Evolutionary conservation across 2,329 filamentous ascomycete species (phyloP), one percentile per base, ranked within the genome.

Genomic region (Pyricularia grisea): DNA sequence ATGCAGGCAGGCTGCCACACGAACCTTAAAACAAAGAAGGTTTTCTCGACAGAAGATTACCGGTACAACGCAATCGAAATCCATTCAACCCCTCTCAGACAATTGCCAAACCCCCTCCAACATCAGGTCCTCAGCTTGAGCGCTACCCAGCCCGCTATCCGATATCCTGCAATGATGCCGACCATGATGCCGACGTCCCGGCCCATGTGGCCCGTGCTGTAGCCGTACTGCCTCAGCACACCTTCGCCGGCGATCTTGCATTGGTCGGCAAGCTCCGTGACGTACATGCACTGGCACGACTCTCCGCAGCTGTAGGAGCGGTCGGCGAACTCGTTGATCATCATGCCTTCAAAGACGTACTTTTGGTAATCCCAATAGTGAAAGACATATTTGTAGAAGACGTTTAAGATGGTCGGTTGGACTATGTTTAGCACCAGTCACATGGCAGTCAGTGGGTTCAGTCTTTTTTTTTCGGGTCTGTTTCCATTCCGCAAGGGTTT

Each of bases 311-410:
- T 76, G 77, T 92, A 96, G 3, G 81, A 84, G 17, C 91, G 82
- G 23, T 85, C 72, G 0, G 81, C 81, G 76, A 97, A 95, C 79
- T 97, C 92, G 75, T 95, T 96, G 68, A 94, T 88, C 92, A 96
- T 95, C 92, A 97, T 95, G 17, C 92, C 92, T 75, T 94, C 88
- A 76, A 96, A 97, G 3, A 96, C 92, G 74, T 94, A 96, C 61
- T 83, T 86, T 76, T 94, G 92, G 75, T 96, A 96, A 76, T 96
- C 91, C 75, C 94, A 94, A 77, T 94, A 96, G 76, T 94, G 90
- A 74, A 95, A 95, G 6, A 91, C 91, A 74, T 96, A 95, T 77
- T 88, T 87, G 88, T 91, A 97, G 73, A 97, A 97, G 2, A 85
- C 87, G 77, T 97, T 96, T 60, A 96, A 83, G 2, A 89, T 85